A percentile compares a stretch with the other conserved stretches of the same genome.
phyloP scores from a whole-genome alignment of 2,329 filamentous ascomycete genomes.

The Botryotinia globosa region DNA sequence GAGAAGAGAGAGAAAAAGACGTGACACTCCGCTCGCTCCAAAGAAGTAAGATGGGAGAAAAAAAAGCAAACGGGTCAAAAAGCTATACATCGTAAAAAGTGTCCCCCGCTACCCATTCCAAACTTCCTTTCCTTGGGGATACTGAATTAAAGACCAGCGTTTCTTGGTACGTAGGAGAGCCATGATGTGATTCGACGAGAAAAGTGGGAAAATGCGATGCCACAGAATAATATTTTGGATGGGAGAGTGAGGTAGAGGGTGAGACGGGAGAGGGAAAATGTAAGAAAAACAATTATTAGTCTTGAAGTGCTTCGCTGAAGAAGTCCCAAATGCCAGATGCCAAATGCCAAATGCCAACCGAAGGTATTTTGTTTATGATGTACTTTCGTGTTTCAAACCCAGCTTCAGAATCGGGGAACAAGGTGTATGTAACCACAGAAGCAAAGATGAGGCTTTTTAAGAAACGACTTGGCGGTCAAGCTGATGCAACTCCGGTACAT shows the following conservation, averaged over 20 bases:
- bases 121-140: background rate
- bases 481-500: constrained; percentile 20
- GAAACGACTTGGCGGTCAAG: constrained; percentile 17
- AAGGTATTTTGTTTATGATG: constrained; percentile 25
- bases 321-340: constrained; percentile 26
- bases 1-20: background rate
- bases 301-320: constrained; percentile 27
- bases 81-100: constrained; percentile 34
- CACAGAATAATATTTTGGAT: constrained; percentile 9
- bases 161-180: constrained; percentile 29
- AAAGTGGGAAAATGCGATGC: constrained; percentile 30
- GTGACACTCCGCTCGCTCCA: constrained; percentile 12
- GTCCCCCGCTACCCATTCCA: constrained; percentile 20
- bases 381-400: constrained; percentile 10
- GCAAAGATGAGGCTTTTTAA: constrained; percentile 33
- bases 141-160: constrained; percentile 30
- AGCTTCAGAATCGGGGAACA: constrained; percentile 18
- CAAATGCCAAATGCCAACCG: constrained; percentile 28
- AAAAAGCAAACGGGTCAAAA: constrained; percentile 28
- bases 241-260: background rate
- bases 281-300: constrained; percentile 35
- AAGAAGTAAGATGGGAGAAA: constrained; percentile 19
- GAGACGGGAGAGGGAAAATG: constrained; percentile 21
- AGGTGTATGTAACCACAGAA: constrained; percentile 34
- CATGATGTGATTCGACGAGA: constrained; percentile 21